These are phyloP conservation scores for Paraphaeosphaeria minitans DNA, from an alignment of 2,329 filamentous ascomycete genomes.

Conservation along the genomic window DNA sequence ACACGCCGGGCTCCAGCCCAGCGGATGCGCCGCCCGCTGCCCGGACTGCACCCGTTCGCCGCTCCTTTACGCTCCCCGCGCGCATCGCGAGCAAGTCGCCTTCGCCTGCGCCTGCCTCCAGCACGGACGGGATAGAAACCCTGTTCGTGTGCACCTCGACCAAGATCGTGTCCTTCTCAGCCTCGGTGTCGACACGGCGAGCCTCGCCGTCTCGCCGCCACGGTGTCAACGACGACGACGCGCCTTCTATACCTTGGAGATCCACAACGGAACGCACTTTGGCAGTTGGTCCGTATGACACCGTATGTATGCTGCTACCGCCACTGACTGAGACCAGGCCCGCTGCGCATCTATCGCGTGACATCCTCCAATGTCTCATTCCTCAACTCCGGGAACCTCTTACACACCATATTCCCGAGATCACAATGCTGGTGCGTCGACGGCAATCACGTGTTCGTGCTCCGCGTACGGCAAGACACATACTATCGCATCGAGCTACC, in stretches of 20 bases:
- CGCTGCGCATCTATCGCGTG: conserved; percentile 82
- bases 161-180: conserved; percentile 71
- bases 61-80: conserved; percentile 57
- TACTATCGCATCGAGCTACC: conserved; percentile 93
- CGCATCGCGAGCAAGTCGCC: conserved; percentile 41
- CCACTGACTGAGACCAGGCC: conserved; percentile 55
- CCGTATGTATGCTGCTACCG: background rate
- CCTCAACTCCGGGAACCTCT: conserved; percentile 79
- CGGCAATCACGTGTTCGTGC: conserved; percentile 80
- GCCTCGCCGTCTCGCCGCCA: conserved; percentile 41
- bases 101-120: conserved; percentile 43
- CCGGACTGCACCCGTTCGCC: conserved; percentile 36
- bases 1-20: conserved; percentile 33
- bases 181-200: conserved; percentile 38
- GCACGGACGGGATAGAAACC: conserved; percentile 63
- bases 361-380: conserved; percentile 82
- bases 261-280: conserved; percentile 81
- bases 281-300: conserved; percentile 66
- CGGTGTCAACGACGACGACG: conserved; percentile 46
- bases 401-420: conserved; percentile 85
- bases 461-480: conserved; percentile 79
- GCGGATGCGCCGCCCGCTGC: conserved; percentile 32
- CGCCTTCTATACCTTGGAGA: conserved; percentile 72
- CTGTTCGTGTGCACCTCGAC: conserved; percentile 75
- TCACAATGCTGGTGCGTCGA: conserved; percentile 96